Conservation (phyloP, 352 stramenopile species). For the Globisporangium barbulae region DNA sequence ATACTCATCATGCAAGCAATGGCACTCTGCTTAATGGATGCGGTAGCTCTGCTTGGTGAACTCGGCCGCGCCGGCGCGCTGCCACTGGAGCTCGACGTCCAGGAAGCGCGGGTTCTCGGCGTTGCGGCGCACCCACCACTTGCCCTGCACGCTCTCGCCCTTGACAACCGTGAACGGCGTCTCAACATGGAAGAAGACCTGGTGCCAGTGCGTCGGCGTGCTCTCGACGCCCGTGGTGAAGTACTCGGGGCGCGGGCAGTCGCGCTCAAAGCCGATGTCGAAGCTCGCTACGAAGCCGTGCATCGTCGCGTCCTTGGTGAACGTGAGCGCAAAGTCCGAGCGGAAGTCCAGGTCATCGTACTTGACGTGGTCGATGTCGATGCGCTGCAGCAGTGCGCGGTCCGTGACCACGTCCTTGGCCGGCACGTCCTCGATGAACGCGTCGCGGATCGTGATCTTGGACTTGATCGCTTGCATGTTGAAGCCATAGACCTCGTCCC, state of each 20-base stretch:
- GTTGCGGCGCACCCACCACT: slow-evolving; percentile 87
- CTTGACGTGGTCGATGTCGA: slow-evolving; percentile 88
- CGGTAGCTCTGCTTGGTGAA: slow-evolving; percentile 65
- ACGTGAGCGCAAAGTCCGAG: slow-evolving; percentile 85
- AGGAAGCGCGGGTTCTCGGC: slow-evolving; percentile 92
- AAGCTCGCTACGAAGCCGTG: slow-evolving; percentile 97
- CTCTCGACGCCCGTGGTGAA: slow-evolving; percentile 92
- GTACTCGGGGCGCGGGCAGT: slow-evolving; percentile 90
- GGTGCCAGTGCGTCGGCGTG: slow-evolving; percentile 98
- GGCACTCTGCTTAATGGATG: slow-evolving; percentile 53
- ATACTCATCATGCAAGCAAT: not conserved
- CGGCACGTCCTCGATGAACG: slow-evolving; percentile 95
- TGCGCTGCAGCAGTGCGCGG: slow-evolving; percentile 75
- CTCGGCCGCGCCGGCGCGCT: slow-evolving; percentile 32
- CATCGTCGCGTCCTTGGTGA: slow-evolving; percentile 87
- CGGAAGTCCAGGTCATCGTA: slow-evolving; percentile 95
- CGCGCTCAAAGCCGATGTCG: slow-evolving; percentile 95
- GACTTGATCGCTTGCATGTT: slow-evolving; percentile 97
- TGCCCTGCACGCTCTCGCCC: slow-evolving; percentile 82
- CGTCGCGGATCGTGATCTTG: slow-evolving; percentile 93
- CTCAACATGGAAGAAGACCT: slow-evolving; percentile 96
- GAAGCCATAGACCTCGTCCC: slow-evolving; percentile 98
- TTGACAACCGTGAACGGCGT: slow-evolving; percentile 67
- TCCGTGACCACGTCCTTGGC: slow-evolving; percentile 87
- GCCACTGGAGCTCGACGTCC: slow-evolving; percentile 88